phyloP scores from a whole-genome alignment of 306 rosid genomes.

The Begonia loranthoides region DNA sequence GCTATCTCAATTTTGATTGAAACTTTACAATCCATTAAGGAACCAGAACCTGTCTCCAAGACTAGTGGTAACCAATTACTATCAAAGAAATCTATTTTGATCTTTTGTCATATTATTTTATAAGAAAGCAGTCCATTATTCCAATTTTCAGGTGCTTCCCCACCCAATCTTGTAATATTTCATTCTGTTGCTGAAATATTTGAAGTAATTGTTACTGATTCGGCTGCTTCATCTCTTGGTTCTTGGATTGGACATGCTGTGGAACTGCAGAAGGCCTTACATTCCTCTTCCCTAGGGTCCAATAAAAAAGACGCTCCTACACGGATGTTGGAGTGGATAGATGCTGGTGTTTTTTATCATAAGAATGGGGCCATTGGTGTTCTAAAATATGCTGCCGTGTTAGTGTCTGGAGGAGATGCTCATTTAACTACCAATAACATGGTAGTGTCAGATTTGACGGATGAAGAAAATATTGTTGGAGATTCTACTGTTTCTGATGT shows the following conservation, averaged over 20 bases:
- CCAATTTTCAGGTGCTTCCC: slow-evolving; percentile 59
- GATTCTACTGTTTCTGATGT: slow-evolving; percentile 67
- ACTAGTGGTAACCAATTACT: slow-evolving; percentile 35
- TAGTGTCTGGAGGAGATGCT: slow-evolving; percentile 97
- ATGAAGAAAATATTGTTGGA: slow-evolving; percentile 71
- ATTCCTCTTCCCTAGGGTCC: slow-evolving; percentile 89
- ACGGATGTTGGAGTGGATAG: slow-evolving; percentile 93
- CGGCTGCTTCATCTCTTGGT: slow-evolving; percentile 68
- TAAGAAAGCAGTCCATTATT: neutral
- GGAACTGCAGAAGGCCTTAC: slow-evolving; percentile 81
- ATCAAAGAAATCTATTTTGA: neutral
- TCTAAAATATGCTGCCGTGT: slow-evolving; percentile 76
- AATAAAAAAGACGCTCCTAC: slow-evolving; percentile 95
- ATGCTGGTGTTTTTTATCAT: slow-evolving; percentile 83
- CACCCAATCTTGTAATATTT: slow-evolving; percentile 73
- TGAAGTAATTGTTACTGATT: slow-evolving; percentile 92
- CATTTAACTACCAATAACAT: slow-evolving; percentile 59
- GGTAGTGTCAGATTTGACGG: slow-evolving; percentile 77
- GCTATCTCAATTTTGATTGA: slow-evolving; percentile 69
- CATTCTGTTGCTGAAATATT: slow-evolving; percentile 96
- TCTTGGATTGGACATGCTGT: slow-evolving; percentile 86
- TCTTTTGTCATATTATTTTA: neutral
- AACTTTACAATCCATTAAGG: slow-evolving; percentile 64
- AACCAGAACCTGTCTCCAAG: slow-evolving; percentile 54
- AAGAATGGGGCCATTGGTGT: slow-evolving; percentile 88